phyloP scores from a whole-genome alignment of 768 basidiomycete species.

The Wakefieldia striispora region DNA sequence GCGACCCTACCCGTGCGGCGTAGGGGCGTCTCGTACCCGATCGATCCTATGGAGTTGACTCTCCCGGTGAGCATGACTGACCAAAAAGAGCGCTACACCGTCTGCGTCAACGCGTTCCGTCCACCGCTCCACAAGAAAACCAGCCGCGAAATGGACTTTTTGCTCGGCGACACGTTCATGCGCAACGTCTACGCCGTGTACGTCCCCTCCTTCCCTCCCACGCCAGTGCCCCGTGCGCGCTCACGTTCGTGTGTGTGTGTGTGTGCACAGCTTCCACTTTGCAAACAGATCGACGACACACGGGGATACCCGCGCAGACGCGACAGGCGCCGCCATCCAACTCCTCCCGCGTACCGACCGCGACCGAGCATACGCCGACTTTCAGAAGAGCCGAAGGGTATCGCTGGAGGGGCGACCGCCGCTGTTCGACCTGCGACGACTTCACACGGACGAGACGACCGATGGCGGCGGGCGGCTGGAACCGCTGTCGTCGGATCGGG shows the following conservation, averaged over 20 bases:
- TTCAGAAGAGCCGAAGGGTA: slow-evolving; percentile 10
- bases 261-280: slow-evolving; percentile 47
- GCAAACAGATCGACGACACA: slow-evolving; percentile 29
- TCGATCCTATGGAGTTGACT: slow-evolving; percentile 46
- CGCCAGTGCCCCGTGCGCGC: background rate
- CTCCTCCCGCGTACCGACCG: slow-evolving; percentile 37
- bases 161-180: slow-evolving; percentile 45
- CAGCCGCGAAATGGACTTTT: slow-evolving; percentile 34
- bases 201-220: background rate
- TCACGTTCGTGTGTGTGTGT: background rate
- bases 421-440: slow-evolving; percentile 21
- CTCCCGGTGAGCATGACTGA: slow-evolving; percentile 26
- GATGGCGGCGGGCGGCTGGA: slow-evolving; percentile 19
- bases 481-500: slow-evolving; percentile 3
- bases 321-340: slow-evolving; percentile 38
- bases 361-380: slow-evolving; percentile 34
- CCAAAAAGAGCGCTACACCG: slow-evolving; percentile 34
- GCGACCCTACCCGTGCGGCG: background rate
- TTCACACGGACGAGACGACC: slow-evolving; percentile 21
- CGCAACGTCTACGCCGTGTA: slow-evolving; percentile 47
- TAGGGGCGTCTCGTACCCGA: slow-evolving; percentile 30
- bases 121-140: slow-evolving; percentile 23
- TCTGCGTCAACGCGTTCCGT: slow-evolving; percentile 38
- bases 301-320: slow-evolving; percentile 6
- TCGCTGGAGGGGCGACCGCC: slow-evolving; percentile 19